phyloP scores from a whole-genome alignment of 2,329 filamentous ascomycete species.

The Fusarium torulosum region DNA sequence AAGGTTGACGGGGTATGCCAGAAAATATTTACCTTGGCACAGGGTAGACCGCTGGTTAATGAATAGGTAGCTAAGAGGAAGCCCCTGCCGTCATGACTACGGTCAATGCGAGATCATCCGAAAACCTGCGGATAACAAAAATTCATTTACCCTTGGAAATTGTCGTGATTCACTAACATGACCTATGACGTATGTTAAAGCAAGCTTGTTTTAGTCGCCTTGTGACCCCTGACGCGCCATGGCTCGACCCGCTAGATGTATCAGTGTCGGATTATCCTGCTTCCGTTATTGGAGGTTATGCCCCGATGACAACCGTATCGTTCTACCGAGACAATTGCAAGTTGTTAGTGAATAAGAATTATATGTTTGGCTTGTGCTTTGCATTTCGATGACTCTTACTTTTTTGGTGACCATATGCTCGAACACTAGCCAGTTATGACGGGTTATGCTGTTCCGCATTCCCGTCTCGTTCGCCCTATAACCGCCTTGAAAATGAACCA shows the following conservation, averaged over 20 bases:
- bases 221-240: conserved; percentile 18
- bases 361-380: neutral
- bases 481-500: neutral
- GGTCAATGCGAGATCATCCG: conserved; percentile 9
- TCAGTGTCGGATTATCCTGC: conserved; percentile 7
- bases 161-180: conserved; percentile 34
- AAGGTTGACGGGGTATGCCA: conserved; percentile 1
- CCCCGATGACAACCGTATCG: neutral
- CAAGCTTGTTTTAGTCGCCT: conserved; percentile 36
- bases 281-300: neutral
- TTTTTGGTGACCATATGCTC: neutral
- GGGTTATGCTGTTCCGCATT: neutral
- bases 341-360: neutral
- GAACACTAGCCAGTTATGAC: neutral
- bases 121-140: conserved; percentile 11
- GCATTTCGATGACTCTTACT: neutral
- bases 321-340: neutral
- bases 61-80: conserved; percentile 29
- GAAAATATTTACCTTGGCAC: conserved; percentile 4
- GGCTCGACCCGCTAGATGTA: neutral
- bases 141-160: conserved; percentile 20
- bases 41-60: conserved; percentile 19
- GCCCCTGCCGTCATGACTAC: conserved; percentile 38
- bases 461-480: conserved; percentile 1
- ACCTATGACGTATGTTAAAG: conserved; percentile 34